These are phyloP conservation scores for Coccomyxa subellipsoidea DNA, from an alignment of 163 green algal species.

Conservation along the genomic window DNA sequence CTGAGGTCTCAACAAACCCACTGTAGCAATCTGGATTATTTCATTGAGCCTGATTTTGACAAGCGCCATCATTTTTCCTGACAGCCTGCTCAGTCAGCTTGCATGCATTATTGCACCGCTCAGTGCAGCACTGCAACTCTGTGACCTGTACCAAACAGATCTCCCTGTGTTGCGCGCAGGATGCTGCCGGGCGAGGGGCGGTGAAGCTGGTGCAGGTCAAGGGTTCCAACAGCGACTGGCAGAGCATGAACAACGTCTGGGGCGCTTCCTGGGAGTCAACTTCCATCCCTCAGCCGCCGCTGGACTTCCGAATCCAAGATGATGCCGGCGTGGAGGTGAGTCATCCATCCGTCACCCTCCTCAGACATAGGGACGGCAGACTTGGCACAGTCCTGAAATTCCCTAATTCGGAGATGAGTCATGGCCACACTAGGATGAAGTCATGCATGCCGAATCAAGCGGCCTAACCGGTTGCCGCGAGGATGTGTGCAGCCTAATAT, in stretches of 20 bases:
- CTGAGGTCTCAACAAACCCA: too few relatives aligned
- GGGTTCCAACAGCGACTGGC: conserved; percentile 30
- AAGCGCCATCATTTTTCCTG: too few relatives aligned
- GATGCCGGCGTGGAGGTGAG: conserved; percentile 31
- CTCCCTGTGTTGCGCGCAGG: conserved; percentile 7
- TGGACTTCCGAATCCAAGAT: conserved; percentile 20
- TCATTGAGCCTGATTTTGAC: too few relatives aligned
- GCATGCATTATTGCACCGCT: not conserved
- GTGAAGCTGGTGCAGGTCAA: conserved; percentile 43
- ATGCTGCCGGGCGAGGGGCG: conserved; percentile 29
- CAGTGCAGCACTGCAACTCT: not conserved
- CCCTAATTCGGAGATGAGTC: not conserved
- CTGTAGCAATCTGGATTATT: too few relatives aligned
- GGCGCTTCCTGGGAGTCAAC: conserved; percentile 47
- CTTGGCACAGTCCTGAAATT: too few relatives aligned
- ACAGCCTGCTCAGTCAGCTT: too few relatives aligned
- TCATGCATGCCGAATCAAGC: too few relatives aligned
- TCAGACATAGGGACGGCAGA: too few relatives aligned
- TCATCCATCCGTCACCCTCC: not conserved
- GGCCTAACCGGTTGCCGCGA: too few relatives aligned
- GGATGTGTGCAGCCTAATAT: too few relatives aligned
- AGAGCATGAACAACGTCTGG: conserved; percentile 44
- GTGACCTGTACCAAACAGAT: too few relatives aligned
- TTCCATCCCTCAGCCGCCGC: conserved; percentile 18
- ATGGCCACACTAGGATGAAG: too few relatives aligned